Conservation (phyloP, 2,329 filamentous ascomycete species). For the Clarireedia paspali region DNA sequence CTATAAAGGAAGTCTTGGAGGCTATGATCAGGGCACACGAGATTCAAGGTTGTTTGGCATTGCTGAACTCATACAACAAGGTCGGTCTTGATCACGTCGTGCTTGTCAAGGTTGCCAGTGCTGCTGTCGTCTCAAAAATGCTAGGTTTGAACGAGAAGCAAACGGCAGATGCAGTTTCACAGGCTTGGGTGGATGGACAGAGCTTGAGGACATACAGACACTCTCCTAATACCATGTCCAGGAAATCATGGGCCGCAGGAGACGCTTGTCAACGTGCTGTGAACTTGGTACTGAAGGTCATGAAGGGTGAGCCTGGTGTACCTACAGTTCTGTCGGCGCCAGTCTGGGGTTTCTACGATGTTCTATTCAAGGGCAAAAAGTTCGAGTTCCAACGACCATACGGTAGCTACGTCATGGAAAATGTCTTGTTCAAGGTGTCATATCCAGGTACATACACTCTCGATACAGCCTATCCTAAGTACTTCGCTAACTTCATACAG, state of each 20-base stretch:
- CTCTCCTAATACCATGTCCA: slow-evolving; percentile 97
- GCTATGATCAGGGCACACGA: slow-evolving; percentile 99
- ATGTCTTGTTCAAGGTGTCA: slow-evolving; percentile 98
- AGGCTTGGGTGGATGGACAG: slow-evolving; percentile 97
- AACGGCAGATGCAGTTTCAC: slow-evolving; percentile 90
- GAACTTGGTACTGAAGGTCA: slow-evolving; percentile 82
- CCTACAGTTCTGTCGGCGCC: slow-evolving; percentile 89
- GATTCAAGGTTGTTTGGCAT: slow-evolving; percentile 92
- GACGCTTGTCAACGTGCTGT: slow-evolving; percentile 96
- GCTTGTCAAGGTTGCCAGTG: slow-evolving; percentile 92
- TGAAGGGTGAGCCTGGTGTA: slow-evolving; percentile 84
- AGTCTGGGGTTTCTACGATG: slow-evolving; percentile 97
- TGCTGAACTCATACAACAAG: slow-evolving; percentile 98
- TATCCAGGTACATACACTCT: slow-evolving; percentile 64
- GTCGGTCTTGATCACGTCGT: slow-evolving; percentile 97
- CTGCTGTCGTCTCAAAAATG: slow-evolving; percentile 92
- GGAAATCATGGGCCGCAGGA: slow-evolving; percentile 98
- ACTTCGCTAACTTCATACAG: slow-evolving; percentile 34
- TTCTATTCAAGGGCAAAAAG: slow-evolving; percentile 90
- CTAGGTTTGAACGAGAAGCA: slow-evolving; percentile 82
- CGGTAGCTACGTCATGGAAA: slow-evolving; percentile 99
- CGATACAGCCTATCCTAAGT: not conserved
- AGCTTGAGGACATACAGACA: slow-evolving; percentile 94
- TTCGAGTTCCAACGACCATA: slow-evolving; percentile 96
- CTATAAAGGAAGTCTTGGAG: slow-evolving; percentile 84